phyloP scores from a whole-genome alignment of 306 rosid genomes.

The Inga leiocalycina region DNA sequence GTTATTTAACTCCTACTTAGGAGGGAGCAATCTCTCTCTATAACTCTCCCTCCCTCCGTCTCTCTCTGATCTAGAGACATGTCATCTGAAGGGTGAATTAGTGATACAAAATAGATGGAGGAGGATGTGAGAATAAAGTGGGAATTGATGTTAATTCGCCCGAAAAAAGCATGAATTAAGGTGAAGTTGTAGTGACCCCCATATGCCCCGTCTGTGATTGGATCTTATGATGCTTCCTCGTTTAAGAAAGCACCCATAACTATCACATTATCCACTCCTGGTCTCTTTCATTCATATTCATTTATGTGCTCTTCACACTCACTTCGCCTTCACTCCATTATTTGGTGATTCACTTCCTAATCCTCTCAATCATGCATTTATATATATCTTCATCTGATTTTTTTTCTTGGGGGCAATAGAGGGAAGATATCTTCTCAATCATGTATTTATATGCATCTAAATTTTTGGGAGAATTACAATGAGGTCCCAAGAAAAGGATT shows the following conservation, averaged over 20 bases:
- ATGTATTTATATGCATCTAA: too few species aligned
- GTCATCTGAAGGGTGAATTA: background rate
- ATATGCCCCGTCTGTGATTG: background rate
- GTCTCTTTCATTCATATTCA: background rate
- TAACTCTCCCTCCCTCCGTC: background rate
- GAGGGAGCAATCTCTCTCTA: too few species aligned
- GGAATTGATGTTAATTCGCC: background rate
- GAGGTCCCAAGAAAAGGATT: too few species aligned
- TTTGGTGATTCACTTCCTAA: too few species aligned
- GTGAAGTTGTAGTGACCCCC: background rate
- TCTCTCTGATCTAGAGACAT: background rate
- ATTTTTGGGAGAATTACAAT: too few species aligned
- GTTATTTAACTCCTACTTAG: too few species aligned
- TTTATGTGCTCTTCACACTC: background rate
- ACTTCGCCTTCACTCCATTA: background rate
- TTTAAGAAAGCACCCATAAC: background rate
- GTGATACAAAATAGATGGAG: background rate
- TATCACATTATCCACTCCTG: background rate
- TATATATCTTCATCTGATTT: too few species aligned
- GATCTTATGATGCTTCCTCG: background rate
- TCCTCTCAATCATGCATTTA: too few species aligned
- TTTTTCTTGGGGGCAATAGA: too few species aligned
- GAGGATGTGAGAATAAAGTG: slow-evolving; percentile 20
- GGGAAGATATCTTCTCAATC: too few species aligned
- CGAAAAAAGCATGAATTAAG: background rate